Evolutionary conservation across 2,329 filamentous ascomycete genomes (phyloP).

Genomic region (Penicillium sp.): DNA sequence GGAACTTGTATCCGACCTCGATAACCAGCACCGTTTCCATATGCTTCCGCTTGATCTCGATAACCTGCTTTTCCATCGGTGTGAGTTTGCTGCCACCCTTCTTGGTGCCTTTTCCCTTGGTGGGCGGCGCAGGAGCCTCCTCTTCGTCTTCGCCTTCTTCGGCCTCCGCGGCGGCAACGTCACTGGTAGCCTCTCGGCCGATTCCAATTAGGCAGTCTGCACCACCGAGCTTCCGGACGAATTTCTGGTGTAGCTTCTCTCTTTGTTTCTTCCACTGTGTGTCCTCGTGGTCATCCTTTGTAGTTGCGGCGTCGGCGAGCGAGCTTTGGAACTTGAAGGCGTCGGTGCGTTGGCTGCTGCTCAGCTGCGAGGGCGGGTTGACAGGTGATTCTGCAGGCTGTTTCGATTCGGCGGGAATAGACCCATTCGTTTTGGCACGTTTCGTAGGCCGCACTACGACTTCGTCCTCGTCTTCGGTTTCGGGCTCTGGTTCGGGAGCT

Average conservation of each 20-base stretch:
- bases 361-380: constrained; percentile 27
- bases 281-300: constrained; percentile 45
- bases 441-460: constrained; percentile 43
- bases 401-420: constrained; percentile 7
- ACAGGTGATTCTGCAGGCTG: constrained; percentile 4
- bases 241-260: constrained; percentile 73
- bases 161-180: constrained; percentile 54
- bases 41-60: constrained; percentile 90
- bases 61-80: constrained; percentile 87
- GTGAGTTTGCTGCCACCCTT: constrained; percentile 83
- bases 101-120: constrained; percentile 56
- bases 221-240: constrained; percentile 85
- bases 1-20: constrained; percentile 97
- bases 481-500: constrained; percentile 8
- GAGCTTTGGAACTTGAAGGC: constrained; percentile 60
- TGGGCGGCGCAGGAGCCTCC: constrained; percentile 43
- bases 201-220: constrained; percentile 75
- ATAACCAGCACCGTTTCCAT: constrained; percentile 87
- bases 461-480: constrained; percentile 41
- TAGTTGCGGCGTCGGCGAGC: constrained; percentile 39
- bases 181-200: constrained; percentile 59
- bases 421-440: constrained; percentile 34
- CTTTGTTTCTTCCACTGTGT: constrained; percentile 59
- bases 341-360: constrained; percentile 53
- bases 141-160: constrained; percentile 58